Conservation (phyloP, 139 green algal genomes). For the Dunaliella primolecta region DNA sequence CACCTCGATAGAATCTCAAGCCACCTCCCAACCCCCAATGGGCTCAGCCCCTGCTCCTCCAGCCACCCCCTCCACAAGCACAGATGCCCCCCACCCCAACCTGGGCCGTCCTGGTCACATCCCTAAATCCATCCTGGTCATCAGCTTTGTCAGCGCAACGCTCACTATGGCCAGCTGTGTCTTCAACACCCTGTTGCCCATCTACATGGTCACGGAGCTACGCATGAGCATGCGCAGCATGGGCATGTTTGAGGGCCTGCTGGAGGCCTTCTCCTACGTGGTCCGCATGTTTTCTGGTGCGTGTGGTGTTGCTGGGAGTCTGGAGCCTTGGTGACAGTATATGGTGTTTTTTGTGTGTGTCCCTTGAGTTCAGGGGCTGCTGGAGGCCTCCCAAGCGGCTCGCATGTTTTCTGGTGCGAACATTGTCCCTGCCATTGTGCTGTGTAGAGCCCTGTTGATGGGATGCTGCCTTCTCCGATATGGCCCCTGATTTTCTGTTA, state of each 20-base stretch:
- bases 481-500: too few relatives aligned
- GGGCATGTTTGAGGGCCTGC: slow-evolving; percentile 61
- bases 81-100: not conserved
- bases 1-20: too few relatives aligned
- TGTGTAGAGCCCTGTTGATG: not conserved
- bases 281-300: slow-evolving; percentile 58
- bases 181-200: slow-evolving; percentile 54
- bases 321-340: not conserved
- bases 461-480: too few relatives aligned
- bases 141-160: slow-evolving; percentile 36
- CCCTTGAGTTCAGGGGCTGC: slow-evolving; percentile 57
- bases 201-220: slow-evolving; percentile 59
- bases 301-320: not conserved
- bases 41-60: slow-evolving; percentile 1
- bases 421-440: too few relatives aligned
- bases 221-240: slow-evolving; percentile 59
- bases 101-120: slow-evolving; percentile 14
- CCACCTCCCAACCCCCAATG: too few relatives aligned
- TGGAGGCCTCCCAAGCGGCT: slow-evolving; percentile 60
- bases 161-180: slow-evolving; percentile 47
- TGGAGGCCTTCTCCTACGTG: slow-evolving; percentile 63
- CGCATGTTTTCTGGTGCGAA: slow-evolving; percentile 52
- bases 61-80: not conserved
- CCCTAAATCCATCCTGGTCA: slow-evolving; percentile 40
- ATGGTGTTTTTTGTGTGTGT: not conserved